Evolutionary conservation across 129 eudicot genomes (phyloP).

Genomic region (Artemisia annua): DNA sequence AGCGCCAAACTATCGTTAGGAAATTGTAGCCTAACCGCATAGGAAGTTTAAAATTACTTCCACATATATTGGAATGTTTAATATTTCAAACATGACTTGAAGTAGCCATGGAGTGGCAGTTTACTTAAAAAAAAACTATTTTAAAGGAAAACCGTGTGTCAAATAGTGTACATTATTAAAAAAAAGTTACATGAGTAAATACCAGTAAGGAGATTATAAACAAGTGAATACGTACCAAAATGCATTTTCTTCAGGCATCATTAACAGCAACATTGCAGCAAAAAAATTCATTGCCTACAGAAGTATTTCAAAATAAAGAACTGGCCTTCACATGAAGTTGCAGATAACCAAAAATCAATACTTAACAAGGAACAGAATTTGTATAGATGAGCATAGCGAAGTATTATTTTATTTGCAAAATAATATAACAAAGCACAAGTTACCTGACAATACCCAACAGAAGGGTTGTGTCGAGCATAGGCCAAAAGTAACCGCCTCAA

Average conservation of each 20-base stretch:
- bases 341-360: background rate
- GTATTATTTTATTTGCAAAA: background rate
- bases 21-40: too few relatives aligned
- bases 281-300: conserved; percentile 97
- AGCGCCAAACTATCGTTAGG: too few relatives aligned
- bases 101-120: too few relatives aligned
- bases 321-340: background rate
- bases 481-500: conserved; percentile 87
- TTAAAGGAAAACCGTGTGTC: too few relatives aligned
- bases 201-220: too few relatives aligned
- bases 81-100: too few relatives aligned
- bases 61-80: too few relatives aligned
- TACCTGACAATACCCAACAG: conserved; percentile 99
- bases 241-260: conserved; percentile 99
- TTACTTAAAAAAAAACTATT: too few relatives aligned
- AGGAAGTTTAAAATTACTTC: too few relatives aligned
- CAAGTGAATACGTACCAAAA: conserved; percentile 67
- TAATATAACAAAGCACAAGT: conserved; percentile 10
- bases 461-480: conserved; percentile 89
- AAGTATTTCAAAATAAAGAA: conserved; percentile 11
- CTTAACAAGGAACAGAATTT: conserved; percentile 1
- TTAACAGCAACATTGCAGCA: conserved; percentile 84
- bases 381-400: background rate
- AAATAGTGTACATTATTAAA: too few relatives aligned
- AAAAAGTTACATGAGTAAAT: too few relatives aligned